These are phyloP conservation scores for Blastobotrys capitulatus DNA, from an alignment of 1,139 yeast species.

Conservation along the genomic window DNA sequence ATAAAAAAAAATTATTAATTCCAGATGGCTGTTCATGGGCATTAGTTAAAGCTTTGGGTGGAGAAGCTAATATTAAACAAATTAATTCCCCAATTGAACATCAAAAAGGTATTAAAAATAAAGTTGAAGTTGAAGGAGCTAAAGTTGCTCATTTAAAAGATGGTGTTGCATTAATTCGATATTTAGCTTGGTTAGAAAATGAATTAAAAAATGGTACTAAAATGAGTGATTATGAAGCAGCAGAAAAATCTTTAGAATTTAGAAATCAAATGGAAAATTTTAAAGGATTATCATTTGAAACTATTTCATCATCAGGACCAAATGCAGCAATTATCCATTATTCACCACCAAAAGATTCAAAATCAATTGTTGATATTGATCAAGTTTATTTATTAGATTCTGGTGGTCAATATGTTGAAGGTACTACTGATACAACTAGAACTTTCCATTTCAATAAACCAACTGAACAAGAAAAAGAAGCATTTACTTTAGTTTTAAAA, in stretches of 20 bases:
- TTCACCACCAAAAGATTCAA: conserved; percentile 58
- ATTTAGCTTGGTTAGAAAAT: conserved; percentile 82
- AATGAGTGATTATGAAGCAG: conserved; percentile 76
- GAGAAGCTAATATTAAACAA: conserved; percentile 39
- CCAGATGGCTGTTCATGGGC: conserved; percentile 80
- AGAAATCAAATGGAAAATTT: conserved; percentile 52
- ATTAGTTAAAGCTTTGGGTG: conserved; percentile 50
- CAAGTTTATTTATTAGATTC: conserved; percentile 85
- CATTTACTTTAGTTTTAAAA: conserved; percentile 86
- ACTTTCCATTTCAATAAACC: conserved; percentile 80
- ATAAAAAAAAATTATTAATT: conserved; percentile 43
- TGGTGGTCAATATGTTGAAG: conserved; percentile 91
- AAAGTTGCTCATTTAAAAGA: conserved; percentile 76
- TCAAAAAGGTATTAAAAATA: conserved; percentile 75
- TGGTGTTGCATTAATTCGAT: conserved; percentile 74
- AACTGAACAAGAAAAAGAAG: conserved; percentile 55
- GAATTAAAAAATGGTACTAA: conserved; percentile 48
- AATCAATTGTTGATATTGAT: conserved; percentile 64
- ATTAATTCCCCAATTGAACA: conserved; percentile 57
- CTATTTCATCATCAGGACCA: conserved; percentile 89
- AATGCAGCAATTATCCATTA: conserved; percentile 94
- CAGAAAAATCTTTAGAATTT: conserved; percentile 56
- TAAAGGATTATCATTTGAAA: conserved; percentile 82
- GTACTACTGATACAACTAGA: conserved; percentile 95
- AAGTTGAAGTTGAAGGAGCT: conserved; percentile 69